Percentiles rank a stretch among this genome's conserved stretches.
Evolutionary conservation across 495 filamentous ascomycete genomes (phyloP).

Genomic region (Oidiodendron maius): DNA sequence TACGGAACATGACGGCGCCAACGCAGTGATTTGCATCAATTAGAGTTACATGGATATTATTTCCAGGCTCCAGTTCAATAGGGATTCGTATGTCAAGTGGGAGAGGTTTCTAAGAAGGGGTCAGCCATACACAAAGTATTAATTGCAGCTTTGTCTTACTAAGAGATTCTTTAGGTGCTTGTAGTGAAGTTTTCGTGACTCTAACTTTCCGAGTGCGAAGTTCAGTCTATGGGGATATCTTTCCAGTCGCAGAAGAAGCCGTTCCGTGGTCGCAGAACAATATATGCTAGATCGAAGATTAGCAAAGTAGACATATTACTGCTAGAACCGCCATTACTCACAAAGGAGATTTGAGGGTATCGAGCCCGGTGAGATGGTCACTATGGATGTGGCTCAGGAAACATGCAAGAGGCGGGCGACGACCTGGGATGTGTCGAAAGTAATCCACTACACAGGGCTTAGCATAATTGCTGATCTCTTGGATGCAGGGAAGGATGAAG

Average conservation of each 20-base stretch:
- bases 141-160: conserved; percentile 26
- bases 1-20: conserved; percentile 85
- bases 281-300: conserved; percentile 53
- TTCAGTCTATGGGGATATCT: conserved; percentile 75
- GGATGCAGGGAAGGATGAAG: background rate
- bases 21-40: conserved; percentile 91
- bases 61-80: conserved; percentile 66
- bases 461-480: background rate
- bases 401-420: conserved; percentile 66
- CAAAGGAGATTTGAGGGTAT: conserved; percentile 69
- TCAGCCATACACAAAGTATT: background rate
- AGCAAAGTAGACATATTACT: background rate
- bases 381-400: conserved; percentile 93
- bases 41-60: conserved; percentile 70
- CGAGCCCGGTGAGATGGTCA: conserved; percentile 82
- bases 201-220: conserved; percentile 69
- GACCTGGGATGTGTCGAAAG: conserved; percentile 57
- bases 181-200: conserved; percentile 61
- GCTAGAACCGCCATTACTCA: conserved; percentile 25
- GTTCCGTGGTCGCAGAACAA: conserved; percentile 78
- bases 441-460: conserved; percentile 59
- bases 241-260: conserved; percentile 71
- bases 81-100: conserved; percentile 76
- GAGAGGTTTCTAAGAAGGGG: conserved; percentile 58
- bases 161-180: conserved; percentile 68